Evolutionary conservation across 345 rosid genomes (phyloP).

Genomic region (Tarenaya hassleriana): DNA sequence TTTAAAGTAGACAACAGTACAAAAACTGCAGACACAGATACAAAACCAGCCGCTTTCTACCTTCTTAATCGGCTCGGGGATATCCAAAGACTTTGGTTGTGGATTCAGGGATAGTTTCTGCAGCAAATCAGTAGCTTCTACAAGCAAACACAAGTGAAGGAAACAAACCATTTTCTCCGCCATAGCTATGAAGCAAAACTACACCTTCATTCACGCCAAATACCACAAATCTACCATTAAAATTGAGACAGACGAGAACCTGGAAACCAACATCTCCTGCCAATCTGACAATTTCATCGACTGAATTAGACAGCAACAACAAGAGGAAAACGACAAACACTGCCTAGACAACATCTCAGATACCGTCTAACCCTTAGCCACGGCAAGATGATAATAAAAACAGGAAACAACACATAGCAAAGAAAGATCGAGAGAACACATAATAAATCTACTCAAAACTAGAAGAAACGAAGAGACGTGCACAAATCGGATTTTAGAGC

Average conservation of each 20-base stretch:
- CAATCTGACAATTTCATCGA: too few relatives aligned
- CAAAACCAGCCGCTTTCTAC: conserved; percentile 18
- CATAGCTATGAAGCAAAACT: neutral
- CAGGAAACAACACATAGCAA: neutral
- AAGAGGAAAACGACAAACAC: too few relatives aligned
- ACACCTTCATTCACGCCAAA: neutral
- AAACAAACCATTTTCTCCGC: conserved; percentile 14
- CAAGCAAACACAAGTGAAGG: conserved; percentile 35
- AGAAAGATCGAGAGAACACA: neutral
- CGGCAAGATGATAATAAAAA: too few relatives aligned
- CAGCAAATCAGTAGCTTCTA: conserved; percentile 58
- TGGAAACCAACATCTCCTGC: too few relatives aligned
- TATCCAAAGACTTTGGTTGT: conserved; percentile 42
- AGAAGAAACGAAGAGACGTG: neutral
- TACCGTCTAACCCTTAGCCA: too few relatives aligned
- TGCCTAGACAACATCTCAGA: too few relatives aligned
- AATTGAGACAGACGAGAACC: neutral
- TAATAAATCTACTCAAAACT: neutral
- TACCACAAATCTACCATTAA: neutral
- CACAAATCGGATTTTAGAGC: neutral
- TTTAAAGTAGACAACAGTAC: neutral
- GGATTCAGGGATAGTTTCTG: conserved; percentile 56
- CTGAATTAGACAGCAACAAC: too few relatives aligned
- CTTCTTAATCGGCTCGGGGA: conserved; percentile 57
- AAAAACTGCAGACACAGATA: neutral